These are phyloP conservation scores for Sporothrix sp. DNA, from an alignment of 2,329 filamentous ascomycete genomes.

Conservation along the genomic window DNA sequence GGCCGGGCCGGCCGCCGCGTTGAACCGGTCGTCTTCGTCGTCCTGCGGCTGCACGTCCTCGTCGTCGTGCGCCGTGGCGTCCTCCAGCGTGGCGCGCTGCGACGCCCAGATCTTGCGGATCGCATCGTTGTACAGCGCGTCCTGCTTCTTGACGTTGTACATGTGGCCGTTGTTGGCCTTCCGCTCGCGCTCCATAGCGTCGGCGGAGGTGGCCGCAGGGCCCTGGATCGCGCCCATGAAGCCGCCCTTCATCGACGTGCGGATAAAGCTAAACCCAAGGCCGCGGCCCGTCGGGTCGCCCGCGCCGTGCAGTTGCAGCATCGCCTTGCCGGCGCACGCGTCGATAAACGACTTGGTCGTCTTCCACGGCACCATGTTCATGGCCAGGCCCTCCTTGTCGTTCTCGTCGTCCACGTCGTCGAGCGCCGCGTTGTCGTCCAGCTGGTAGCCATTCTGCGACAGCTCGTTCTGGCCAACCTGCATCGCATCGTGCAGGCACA, in stretches of 20 bases:
- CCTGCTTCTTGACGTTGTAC: conserved; percentile 94
- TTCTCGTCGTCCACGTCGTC: conserved; percentile 56
- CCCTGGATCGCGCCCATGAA: conserved; percentile 71
- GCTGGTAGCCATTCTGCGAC: conserved; percentile 78
- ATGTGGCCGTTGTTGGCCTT: conserved; percentile 88
- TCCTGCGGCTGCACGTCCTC: conserved; percentile 48
- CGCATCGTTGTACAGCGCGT: conserved; percentile 81
- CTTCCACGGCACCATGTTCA: conserved; percentile 91
- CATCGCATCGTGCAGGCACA: conserved; percentile 92
- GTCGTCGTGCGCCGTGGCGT: conserved; percentile 57
- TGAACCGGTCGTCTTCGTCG: conserved; percentile 59
- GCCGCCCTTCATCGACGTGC: conserved; percentile 97
- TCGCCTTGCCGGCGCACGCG: conserved; percentile 87
- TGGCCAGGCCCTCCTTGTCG: conserved; percentile 63
- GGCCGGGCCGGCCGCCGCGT: conserved; percentile 40
- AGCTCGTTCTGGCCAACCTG: conserved; percentile 88
- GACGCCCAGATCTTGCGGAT: conserved; percentile 89
- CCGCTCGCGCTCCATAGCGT: conserved; percentile 78
- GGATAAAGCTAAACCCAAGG: conserved; percentile 92
- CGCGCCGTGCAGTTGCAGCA: conserved; percentile 89
- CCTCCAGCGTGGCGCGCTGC: conserved; percentile 69
- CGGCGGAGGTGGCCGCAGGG: conserved; percentile 58
- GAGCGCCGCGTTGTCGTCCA: conserved; percentile 50
- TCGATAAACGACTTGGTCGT: conserved; percentile 95
- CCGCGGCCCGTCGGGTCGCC: conserved; percentile 91